Evolutionary conservation across 768 basidiomycete species (phyloP), one percentile per base, ranked within the genome.

Genomic region (Gloeopeniophorella convolvens): DNA sequence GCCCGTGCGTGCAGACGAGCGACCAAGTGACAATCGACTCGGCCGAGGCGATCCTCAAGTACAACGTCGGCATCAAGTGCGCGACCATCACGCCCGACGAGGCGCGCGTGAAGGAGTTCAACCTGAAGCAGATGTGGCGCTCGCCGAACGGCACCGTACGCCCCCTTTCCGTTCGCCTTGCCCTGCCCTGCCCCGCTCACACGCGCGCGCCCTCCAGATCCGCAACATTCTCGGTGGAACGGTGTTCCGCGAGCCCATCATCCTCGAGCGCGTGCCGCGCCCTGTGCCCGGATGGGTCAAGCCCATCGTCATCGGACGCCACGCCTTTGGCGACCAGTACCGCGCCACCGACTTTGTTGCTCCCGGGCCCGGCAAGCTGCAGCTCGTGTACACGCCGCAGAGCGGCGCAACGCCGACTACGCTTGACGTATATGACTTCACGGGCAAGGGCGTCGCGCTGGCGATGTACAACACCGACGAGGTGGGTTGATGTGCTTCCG

Each of bases 51-150:
- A 97, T 97, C 65, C 76, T 88, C 50, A 78, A 96, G 68, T 82
- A 96, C 78, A 84, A 84, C 56, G 96, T 99, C 57, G 96, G 95
- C 56, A 93, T 98, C 73, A 99, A 99, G 70, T 99, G 95, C 72
- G 95, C 94, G 33, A 98, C 95, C 37, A 98, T 98, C 71, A 99
- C 96, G 1, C 96, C 96, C 5, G 96, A 99, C 65, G 95, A 98
- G 66, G 91, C 83, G 20, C 85, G 94, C 50, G 92, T 97, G 40
- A 71, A 93, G 65, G 96, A 98, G 70, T 99, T 96, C 79, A 89
- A 92, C 42, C 77, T 99, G 65, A 97, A 96, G 76, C 82, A 94
- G 70, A 99, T 99, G 95, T 96, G 92, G 94, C 86, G 76, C 74
- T 91, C 89, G 63, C 95, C 94, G 5, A 96, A 96, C 67, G 94